These are phyloP conservation scores for Canna indica DNA, from an alignment of 176 grass and related monocot species.

Conservation along the genomic window DNA sequence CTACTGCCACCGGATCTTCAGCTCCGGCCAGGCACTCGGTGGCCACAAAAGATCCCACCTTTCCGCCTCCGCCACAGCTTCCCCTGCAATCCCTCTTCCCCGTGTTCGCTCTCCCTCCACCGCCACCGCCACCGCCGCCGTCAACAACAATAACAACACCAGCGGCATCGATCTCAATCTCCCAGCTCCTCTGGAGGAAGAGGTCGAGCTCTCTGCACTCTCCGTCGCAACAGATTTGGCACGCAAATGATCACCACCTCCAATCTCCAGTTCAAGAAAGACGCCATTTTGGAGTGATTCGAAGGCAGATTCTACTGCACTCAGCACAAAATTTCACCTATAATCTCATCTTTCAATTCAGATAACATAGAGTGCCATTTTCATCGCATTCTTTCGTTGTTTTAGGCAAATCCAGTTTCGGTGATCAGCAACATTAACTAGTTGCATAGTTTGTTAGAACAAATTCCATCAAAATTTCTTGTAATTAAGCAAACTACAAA, in stretches of 20 bases:
- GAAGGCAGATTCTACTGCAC: neutral
- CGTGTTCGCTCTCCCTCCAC: neutral
- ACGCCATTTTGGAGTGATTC: neutral
- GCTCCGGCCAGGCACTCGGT: constrained; percentile 37
- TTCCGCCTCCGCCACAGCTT: constrained; percentile 5
- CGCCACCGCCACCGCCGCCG: neutral
- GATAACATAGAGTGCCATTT: neutral
- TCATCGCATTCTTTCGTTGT: constrained; percentile 5
- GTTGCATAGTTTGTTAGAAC: neutral
- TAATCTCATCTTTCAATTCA: neutral
- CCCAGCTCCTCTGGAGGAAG: constrained; percentile 34
- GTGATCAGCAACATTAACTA: neutral
- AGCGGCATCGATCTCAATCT: constrained; percentile 50
- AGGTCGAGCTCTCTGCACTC: constrained; percentile 7
- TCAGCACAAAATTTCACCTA: neutral
- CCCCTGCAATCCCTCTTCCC: constrained; percentile 7
- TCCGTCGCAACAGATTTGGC: constrained; percentile 1
- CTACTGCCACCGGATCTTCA: constrained; percentile 38
- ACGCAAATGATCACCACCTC: neutral
- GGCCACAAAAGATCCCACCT: constrained; percentile 52
- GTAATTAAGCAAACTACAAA: neutral
- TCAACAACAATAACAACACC: neutral
- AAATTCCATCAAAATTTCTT: neutral
- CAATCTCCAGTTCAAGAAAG: neutral
- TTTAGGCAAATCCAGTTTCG: neutral